phyloP scores from a whole-genome alignment of 305 asterid genomes.

The Petunia hybrid region DNA sequence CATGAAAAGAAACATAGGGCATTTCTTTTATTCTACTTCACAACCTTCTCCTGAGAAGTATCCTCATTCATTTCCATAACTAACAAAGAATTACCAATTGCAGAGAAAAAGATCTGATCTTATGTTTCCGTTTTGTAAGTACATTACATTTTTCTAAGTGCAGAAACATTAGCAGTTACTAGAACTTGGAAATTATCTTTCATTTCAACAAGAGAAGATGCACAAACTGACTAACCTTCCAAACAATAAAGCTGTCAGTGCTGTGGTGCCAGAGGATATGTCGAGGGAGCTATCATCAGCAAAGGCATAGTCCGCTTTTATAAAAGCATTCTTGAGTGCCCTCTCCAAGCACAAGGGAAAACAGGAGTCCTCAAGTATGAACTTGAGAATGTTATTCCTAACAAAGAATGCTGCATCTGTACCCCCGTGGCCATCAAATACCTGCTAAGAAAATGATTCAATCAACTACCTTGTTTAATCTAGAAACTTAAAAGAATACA shows the following conservation, averaged over 20 bases:
- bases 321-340: slow-evolving; percentile 80
- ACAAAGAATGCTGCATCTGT: slow-evolving; percentile 77
- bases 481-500: neutral
- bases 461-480: neutral
- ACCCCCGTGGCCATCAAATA: slow-evolving; percentile 43
- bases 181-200: neutral
- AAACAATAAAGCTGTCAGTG: slow-evolving; percentile 70
- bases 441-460: neutral
- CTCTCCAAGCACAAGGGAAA: slow-evolving; percentile 70
- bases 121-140: neutral
- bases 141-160: slow-evolving; percentile 15
- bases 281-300: slow-evolving; percentile 79
- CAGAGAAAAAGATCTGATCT: neutral
- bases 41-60: neutral
- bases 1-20: neutral
- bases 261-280: slow-evolving; percentile 90
- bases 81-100: neutral
- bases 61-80: neutral
- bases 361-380: slow-evolving; percentile 68
- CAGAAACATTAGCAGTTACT: neutral
- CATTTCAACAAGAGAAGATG: neutral
- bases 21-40: neutral
- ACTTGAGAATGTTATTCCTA: slow-evolving; percentile 72
- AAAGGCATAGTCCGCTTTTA: slow-evolving; percentile 79
- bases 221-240: slow-evolving; percentile 60